These are phyloP conservation scores for Oryza meyeriana DNA, from an alignment of 176 grass and related monocot genomes.

Conservation along the genomic window DNA sequence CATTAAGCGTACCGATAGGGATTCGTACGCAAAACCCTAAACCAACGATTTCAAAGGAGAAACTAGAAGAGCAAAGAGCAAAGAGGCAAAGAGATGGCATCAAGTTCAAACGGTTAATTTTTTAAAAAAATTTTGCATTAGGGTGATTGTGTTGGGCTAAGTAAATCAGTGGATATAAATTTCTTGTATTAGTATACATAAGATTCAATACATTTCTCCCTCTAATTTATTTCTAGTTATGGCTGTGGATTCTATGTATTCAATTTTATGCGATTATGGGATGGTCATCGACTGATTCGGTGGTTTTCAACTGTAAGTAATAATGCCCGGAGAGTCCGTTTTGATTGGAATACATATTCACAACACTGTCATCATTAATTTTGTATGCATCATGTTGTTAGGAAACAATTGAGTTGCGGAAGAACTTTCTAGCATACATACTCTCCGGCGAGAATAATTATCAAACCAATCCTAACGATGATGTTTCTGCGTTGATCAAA, in stretches of 20 bases:
- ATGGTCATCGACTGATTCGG: neutral
- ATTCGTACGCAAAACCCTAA: too few relatives aligned
- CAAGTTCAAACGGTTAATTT: too few relatives aligned
- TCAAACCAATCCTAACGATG: accelerated
- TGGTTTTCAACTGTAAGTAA: neutral
- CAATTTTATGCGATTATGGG: constrained; percentile 26
- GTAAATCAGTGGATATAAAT: too few relatives aligned
- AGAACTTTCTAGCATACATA: constrained; percentile 6
- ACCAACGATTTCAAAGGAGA: too few relatives aligned
- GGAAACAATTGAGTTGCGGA: neutral
- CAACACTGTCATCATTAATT: neutral
- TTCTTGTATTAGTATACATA: too few relatives aligned
- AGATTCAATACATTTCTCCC: neutral
- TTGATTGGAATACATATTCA: neutral
- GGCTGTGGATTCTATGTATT: constrained; percentile 1
- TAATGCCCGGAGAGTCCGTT: neutral
- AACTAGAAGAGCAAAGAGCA: too few relatives aligned
- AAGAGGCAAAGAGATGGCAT: too few relatives aligned
- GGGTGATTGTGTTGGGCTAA: too few relatives aligned
- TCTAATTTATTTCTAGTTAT: neutral
- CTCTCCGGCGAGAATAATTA: neutral
- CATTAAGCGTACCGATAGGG: too few relatives aligned
- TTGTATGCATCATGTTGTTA: neutral
- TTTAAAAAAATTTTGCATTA: too few relatives aligned
- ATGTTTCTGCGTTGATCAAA: neutral